These are phyloP conservation scores for Sindora glabra DNA, from an alignment of 306 rosid species.

Conservation along the genomic window DNA sequence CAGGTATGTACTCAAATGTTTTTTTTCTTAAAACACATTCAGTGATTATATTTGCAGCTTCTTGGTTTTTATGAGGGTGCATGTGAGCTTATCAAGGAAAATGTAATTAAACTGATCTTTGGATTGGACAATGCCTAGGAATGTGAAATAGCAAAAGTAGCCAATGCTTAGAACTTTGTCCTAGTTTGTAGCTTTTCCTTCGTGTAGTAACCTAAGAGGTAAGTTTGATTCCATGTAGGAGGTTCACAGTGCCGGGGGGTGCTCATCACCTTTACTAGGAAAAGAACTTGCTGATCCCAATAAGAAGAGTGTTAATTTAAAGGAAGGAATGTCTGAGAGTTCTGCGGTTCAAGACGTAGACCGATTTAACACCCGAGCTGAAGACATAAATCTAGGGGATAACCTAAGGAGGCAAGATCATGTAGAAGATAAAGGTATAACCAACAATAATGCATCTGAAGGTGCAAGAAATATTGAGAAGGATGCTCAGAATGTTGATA, in stretches of 20 bases:
- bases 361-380: constrained; percentile 34
- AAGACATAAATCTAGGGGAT: constrained; percentile 37
- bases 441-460: constrained; percentile 34
- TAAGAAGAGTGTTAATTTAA: constrained; percentile 42
- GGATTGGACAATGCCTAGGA: background rate
- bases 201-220: constrained; percentile 27
- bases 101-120: background rate
- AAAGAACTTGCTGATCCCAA: constrained; percentile 30
- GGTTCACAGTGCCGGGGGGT: constrained; percentile 50
- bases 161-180: constrained; percentile 21
- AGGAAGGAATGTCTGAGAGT: constrained; percentile 68
- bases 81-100: background rate
- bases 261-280: constrained; percentile 36
- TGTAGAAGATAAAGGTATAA: constrained; percentile 41
- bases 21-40: constrained; percentile 3
- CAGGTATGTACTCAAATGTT: constrained; percentile 29
- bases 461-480: constrained; percentile 37
- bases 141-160: background rate
- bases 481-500: constrained; percentile 72
- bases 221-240: constrained; percentile 58
- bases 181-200: constrained; percentile 24
- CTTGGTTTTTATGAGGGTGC: background rate
- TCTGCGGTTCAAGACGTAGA: constrained; percentile 53
- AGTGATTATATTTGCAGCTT: background rate
- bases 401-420: constrained; percentile 25